These are phyloP conservation scores for Aspergillus candidus DNA, from an alignment of 2,329 filamentous ascomycete genomes.

Conservation along the genomic window DNA sequence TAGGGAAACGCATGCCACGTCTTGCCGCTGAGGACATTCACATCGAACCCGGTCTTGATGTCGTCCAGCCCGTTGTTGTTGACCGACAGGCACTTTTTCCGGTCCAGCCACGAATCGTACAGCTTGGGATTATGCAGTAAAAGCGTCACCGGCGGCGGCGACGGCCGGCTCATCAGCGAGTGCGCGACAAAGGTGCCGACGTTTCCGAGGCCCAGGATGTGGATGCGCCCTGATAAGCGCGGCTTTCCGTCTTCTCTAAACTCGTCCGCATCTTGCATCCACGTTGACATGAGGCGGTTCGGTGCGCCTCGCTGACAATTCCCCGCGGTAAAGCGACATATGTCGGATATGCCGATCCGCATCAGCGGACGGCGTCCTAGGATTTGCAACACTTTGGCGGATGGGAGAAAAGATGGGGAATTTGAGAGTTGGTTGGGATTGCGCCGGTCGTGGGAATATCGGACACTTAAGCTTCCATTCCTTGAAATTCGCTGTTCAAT, in stretches of 20 bases:
- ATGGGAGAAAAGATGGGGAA: no score
- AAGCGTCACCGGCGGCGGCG: constrained; percentile 66
- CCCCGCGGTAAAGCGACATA: constrained; percentile 6
- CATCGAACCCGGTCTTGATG: constrained; percentile 39
- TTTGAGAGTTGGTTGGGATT: no score
- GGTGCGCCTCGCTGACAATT: neutral
- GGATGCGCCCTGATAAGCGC: constrained; percentile 33
- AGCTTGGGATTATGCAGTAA: constrained; percentile 53
- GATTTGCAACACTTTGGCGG: constrained; percentile 32
- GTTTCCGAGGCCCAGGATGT: constrained; percentile 72
- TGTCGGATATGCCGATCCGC: constrained; percentile 20
- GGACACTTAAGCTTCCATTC: no score
- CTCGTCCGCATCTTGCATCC: constrained; percentile 23
- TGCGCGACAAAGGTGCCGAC: constrained; percentile 71
- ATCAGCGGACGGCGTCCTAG: constrained; percentile 27
- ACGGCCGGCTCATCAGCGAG: constrained; percentile 62
- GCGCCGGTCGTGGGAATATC: no score
- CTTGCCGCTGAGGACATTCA: constrained; percentile 32
- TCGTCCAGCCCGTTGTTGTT: constrained; percentile 37
- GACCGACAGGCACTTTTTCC: constrained; percentile 27
- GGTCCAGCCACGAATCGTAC: constrained; percentile 18
- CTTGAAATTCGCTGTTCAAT: no score
- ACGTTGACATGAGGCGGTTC: constrained; percentile 21
- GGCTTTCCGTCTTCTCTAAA: constrained; percentile 14
- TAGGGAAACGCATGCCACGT: constrained; percentile 30